Base-by-base conservation (phyloP, 2,329 filamentous ascomycete genomes). In the Xylaria sp. region DNA sequence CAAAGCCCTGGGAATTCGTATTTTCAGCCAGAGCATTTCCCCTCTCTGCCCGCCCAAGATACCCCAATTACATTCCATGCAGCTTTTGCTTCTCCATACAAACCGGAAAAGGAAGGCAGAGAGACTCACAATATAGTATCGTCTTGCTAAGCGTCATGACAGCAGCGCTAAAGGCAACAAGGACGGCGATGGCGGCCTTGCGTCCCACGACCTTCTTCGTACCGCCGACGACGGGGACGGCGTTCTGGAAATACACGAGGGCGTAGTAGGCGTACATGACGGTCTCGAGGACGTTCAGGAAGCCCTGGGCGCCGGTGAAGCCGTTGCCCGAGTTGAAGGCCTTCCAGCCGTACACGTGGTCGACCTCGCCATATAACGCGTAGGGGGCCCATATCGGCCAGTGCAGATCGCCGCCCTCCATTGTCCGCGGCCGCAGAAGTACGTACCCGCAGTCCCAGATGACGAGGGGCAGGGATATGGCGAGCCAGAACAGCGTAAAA, bases 401-500 rank as follows among this genome's bases (percentile, higher is more conserved):
- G 82, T 97, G 92, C 61, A 91, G 83, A 55, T 80, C 81, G 18
- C 93, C 93, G 73, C 93, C 92, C 0, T 90, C 88, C 92, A 97
- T 96, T 66, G 90, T 92, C 79, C 91, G 88, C 35, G 94, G 94
- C 23, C 94, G 92, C 63, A 92, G 83, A 55, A 97, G 84, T 47
- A 97, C 89, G 82, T 97, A 97, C 66, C 84, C 83, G 35, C 87
- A 88, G 82, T 97, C 94, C 94, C 94, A 97, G 60, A 88, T 77
- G 58, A 97, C 93, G 69, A 97, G 86, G 1, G 92, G 93, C 18
- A 96, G 82, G 23, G 92, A 94, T 69, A 95, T 71, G 67, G 85
- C 80, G 29, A 97, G 85, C 93, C 93, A 97, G 71, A 89, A 73
- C 51, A 93, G 85, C 25, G 83, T 86, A 0, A 78, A 63, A 1